A percentile compares a stretch with the other conserved stretches of the same genome.
phyloP scores from a whole-genome alignment of 2,329 filamentous ascomycete genomes.

The Elsinoe australis region DNA sequence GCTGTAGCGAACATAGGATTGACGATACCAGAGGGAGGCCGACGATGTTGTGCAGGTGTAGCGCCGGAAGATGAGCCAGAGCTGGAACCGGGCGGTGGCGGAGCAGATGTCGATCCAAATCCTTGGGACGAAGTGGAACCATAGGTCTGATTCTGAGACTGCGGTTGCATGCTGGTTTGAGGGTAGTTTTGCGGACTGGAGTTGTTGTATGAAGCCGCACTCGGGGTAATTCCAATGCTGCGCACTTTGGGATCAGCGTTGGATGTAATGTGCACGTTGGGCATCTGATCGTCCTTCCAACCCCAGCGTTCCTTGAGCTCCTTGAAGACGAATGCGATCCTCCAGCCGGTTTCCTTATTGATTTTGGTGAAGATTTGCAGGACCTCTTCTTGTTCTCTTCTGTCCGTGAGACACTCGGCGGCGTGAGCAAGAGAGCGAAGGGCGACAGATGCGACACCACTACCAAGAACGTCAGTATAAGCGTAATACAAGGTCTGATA shows the following conservation, averaged over 20 bases:
- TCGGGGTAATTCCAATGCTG: conserved; percentile 17
- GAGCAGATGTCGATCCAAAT: conserved; percentile 24
- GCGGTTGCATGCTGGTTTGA: conserved; percentile 7
- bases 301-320: conserved; percentile 73
- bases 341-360: conserved; percentile 69
- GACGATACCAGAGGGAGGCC: conserved; percentile 46
- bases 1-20: conserved; percentile 66
- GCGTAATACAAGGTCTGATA: not conserved
- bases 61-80: conserved; percentile 21
- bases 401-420: conserved; percentile 60
- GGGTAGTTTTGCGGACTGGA: conserved; percentile 20
- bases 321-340: conserved; percentile 60
- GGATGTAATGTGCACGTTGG: conserved; percentile 25
- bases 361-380: conserved; percentile 69
- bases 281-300: conserved; percentile 49
- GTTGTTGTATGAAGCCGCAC: conserved; percentile 24
- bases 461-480: conserved; percentile 22
- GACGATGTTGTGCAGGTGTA: conserved; percentile 22
- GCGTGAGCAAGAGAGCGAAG: conserved; percentile 73
- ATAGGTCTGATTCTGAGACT: conserved; percentile 5
- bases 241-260: conserved; percentile 19
- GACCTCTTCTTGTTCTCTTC: conserved; percentile 71
- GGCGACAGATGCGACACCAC: conserved; percentile 68
- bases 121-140: conserved; percentile 16
- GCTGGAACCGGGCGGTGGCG: conserved; percentile 13